Evolutionary conservation across 2,329 filamentous ascomycete genomes (phyloP).

Genomic region (Beauveria australis): DNA sequence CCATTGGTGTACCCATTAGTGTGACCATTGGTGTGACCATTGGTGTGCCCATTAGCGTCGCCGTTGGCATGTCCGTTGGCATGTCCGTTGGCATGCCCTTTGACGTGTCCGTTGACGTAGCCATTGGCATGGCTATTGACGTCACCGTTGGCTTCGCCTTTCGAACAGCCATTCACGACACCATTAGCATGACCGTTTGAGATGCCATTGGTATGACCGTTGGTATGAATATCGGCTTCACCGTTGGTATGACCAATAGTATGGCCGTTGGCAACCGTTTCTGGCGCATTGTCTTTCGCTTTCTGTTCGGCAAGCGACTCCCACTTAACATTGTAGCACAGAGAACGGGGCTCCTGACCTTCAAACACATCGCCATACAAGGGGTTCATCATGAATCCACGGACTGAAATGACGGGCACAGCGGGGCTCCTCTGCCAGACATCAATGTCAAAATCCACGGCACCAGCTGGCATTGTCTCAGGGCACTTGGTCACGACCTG

Average conservation of each 20-base stretch:
- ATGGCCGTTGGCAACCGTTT: conserved; percentile 3
- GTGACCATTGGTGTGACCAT: too few relatives aligned
- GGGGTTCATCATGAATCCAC: conserved; percentile 32
- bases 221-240: background rate
- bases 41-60: background rate
- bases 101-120: background rate
- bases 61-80: conserved; percentile 10
- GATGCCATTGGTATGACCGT: background rate
- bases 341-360: conserved; percentile 15
- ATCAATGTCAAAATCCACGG: conserved; percentile 28
- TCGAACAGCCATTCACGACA: background rate
- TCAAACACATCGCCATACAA: conserved; percentile 26
- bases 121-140: background rate
- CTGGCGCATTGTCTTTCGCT: background rate
- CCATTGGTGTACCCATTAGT: background rate
- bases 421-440: conserved; percentile 20
- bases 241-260: conserved; percentile 6
- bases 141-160: background rate
- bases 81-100: background rate
- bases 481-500: conserved; percentile 20
- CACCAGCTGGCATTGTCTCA: conserved; percentile 16
- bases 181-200: background rate
- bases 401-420: conserved; percentile 25
- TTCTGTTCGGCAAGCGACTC: conserved; percentile 23
- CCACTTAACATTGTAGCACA: conserved; percentile 40